A percentile compares a stretch with the other conserved stretches of the same genome.
Conservation (phyloP, 1,284 basidiomycete species). For the Grifola frondosa region DNA sequence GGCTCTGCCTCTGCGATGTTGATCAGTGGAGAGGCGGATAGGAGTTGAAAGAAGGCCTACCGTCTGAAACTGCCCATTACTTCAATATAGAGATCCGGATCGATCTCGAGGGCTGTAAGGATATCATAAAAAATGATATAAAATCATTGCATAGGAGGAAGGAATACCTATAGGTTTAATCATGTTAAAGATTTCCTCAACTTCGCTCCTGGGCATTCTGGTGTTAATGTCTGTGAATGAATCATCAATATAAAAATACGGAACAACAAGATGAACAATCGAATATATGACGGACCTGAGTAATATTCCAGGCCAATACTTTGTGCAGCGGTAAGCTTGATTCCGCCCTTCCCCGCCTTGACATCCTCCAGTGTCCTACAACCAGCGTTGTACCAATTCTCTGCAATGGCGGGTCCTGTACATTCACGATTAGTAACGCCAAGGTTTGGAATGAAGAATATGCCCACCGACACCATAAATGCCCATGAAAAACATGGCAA, state of each 20-base stretch:
- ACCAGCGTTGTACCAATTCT: constrained; percentile 73
- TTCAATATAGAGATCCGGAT: constrained; percentile 71
- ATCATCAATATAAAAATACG: neutral
- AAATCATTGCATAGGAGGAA: neutral
- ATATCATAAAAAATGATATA: neutral
- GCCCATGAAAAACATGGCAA: constrained; percentile 61
- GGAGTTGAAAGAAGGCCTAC: constrained; percentile 32
- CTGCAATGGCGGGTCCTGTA: constrained; percentile 61
- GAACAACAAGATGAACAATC: neutral
- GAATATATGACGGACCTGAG: constrained; percentile 49
- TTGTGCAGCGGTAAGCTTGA: constrained; percentile 66
- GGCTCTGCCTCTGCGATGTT: constrained; percentile 55
- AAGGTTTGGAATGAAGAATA: neutral
- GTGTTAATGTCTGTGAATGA: constrained; percentile 64
- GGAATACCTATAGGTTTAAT: constrained; percentile 66
- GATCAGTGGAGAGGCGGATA: constrained; percentile 3
- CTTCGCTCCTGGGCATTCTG: constrained; percentile 85
- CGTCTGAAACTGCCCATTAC: constrained; percentile 91
- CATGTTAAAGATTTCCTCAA: constrained; percentile 65
- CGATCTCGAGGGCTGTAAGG: constrained; percentile 61
- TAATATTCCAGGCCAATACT: constrained; percentile 78
- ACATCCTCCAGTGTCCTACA: constrained; percentile 81
- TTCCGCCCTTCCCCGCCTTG: constrained; percentile 50
- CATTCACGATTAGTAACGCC: neutral
- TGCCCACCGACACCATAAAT: constrained; percentile 83